Conservation (phyloP, 257 asterid species). For the Penstemon barbatus region DNA sequence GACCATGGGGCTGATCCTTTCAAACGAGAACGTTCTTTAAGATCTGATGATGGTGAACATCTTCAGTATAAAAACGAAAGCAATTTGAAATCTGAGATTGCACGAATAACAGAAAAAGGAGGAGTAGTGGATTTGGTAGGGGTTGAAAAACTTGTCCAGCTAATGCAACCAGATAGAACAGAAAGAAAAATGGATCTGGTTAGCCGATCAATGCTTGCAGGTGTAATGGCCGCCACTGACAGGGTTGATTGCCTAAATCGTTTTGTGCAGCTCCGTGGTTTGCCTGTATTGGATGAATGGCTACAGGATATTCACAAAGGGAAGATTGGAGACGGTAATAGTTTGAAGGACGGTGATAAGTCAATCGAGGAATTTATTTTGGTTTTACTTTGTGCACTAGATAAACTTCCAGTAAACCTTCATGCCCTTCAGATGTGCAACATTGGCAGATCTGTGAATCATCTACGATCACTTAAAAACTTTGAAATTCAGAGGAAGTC, state of each 20-base stretch:
- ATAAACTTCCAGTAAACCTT: constrained; percentile 86
- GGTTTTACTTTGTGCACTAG: constrained; percentile 82
- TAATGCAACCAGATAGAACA: constrained; percentile 61
- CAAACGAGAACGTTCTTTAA: constrained; percentile 67
- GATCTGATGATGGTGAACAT: constrained; percentile 58
- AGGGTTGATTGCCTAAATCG: constrained; percentile 70
- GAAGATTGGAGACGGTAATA: constrained; percentile 50
- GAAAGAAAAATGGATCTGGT: constrained; percentile 65
- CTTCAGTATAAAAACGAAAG: constrained; percentile 44
- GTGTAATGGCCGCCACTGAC: constrained; percentile 77
- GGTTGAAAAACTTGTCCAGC: constrained; percentile 81
- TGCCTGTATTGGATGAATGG: constrained; percentile 84
- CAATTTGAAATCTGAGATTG: constrained; percentile 59
- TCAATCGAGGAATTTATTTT: constrained; percentile 79
- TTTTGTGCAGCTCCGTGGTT: constrained; percentile 76
- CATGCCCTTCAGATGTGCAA: constrained; percentile 85
- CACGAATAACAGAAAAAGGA: constrained; percentile 72
- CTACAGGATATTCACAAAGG: constrained; percentile 87
- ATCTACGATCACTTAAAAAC: constrained; percentile 77
- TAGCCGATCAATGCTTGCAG: constrained; percentile 68
- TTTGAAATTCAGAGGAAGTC: constrained; percentile 81
- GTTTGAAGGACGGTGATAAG: constrained; percentile 55
- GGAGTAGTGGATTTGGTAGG: constrained; percentile 68
- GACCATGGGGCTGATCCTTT: constrained; percentile 60
- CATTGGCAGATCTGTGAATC: constrained; percentile 93